Percentiles rank a stretch among this genome's conserved stretches.
Conservation (phyloP, 495 filamentous ascomycete species). For the Hyphodiscus hymeniophilus region DNA sequence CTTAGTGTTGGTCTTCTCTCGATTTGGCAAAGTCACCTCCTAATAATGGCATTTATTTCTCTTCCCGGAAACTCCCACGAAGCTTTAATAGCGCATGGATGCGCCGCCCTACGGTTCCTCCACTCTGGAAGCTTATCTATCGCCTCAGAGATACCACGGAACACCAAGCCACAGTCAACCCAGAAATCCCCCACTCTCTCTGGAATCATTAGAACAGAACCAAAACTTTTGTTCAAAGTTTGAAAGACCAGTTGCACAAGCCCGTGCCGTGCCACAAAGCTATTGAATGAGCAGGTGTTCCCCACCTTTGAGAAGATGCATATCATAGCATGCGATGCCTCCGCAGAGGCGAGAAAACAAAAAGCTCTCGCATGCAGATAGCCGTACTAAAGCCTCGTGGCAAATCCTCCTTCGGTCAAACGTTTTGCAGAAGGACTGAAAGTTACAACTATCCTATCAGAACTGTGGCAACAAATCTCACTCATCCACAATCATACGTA, state of each 20-base stretch:
- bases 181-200: too few species aligned
- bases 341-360: not conserved
- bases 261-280: constrained; percentile 13
- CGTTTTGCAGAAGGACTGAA: not conserved
- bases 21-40: too few species aligned
- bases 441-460: not conserved
- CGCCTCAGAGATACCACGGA: not conserved
- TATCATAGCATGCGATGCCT: not conserved
- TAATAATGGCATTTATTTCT: too few species aligned
- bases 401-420: not conserved
- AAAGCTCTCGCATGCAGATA: constrained; percentile 1
- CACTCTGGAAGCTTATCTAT: too few species aligned
- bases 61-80: too few species aligned
- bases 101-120: too few species aligned
- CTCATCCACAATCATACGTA: not conserved
- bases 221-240: not conserved
- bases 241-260: not conserved
- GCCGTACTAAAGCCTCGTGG: constrained; percentile 16
- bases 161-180: not conserved
- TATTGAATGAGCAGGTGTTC: constrained; percentile 10
- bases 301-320: not conserved
- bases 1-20: too few species aligned
- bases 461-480: not conserved
- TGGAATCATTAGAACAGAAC: not conserved
- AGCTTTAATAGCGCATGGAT: too few species aligned